Evolutionary conservation across 139 green algal genomes (phyloP).

Genomic region (Asterochloris erici): DNA sequence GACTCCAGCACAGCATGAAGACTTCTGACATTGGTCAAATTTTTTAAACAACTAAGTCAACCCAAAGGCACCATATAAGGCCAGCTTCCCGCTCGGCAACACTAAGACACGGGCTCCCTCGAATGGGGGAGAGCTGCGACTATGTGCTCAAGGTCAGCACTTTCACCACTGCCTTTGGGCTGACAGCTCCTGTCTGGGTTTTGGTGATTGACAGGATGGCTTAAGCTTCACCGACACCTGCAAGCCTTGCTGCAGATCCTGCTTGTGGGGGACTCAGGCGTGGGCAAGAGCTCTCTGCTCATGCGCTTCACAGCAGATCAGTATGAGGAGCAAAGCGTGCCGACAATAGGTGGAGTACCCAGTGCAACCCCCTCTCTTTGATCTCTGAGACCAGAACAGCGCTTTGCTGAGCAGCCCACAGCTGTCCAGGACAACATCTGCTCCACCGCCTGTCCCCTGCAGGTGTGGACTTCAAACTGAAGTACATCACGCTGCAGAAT

Average conservation of each 20-base stretch:
- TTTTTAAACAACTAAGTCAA: too few species aligned
- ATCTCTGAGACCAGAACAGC: neutral
- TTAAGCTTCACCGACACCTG: neutral
- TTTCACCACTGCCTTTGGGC: too few species aligned
- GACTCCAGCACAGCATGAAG: too few species aligned
- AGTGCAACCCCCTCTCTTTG: neutral
- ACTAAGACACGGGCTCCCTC: too few species aligned
- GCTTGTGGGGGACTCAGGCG: slow-evolving; percentile 85
- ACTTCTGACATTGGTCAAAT: too few species aligned
- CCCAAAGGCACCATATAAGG: too few species aligned
- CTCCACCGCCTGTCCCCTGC: neutral
- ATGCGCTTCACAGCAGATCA: slow-evolving; percentile 80
- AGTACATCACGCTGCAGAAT: slow-evolving; percentile 72
- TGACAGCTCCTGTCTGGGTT: too few species aligned
- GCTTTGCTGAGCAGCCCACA: neutral
- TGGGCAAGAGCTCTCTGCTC: slow-evolving; percentile 89
- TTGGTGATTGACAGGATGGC: too few species aligned
- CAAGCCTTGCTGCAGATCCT: slow-evolving; percentile 61
- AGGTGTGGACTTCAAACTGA: slow-evolving; percentile 97
- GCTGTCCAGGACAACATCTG: neutral
- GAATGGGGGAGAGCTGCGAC: too few species aligned
- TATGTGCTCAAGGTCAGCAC: neutral
- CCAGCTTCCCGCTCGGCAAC: too few species aligned
- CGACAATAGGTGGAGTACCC: slow-evolving; percentile 68
- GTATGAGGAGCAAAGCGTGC: slow-evolving; percentile 76